Percentiles rank a stretch among this genome's conserved stretches.
phyloP scores from a whole-genome alignment of 306 rosid species.

The Glycine soja region DNA sequence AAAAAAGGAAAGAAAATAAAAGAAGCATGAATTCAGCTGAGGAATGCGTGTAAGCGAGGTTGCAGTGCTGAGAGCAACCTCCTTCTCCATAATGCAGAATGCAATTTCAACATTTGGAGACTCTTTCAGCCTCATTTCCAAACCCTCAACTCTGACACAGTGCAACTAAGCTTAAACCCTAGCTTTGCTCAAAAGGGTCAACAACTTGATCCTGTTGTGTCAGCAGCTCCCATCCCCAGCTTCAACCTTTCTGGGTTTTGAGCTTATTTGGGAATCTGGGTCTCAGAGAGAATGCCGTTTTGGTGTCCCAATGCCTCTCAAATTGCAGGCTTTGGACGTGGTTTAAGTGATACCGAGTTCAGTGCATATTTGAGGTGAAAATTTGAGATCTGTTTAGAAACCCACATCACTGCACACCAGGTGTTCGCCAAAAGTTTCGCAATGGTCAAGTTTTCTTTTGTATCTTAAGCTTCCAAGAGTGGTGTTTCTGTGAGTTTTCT shows the following conservation, averaged over 20 bases:
- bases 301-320: conserved; percentile 47
- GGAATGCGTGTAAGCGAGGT: conserved; percentile 48
- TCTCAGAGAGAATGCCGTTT: conserved; percentile 23
- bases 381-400: conserved; percentile 63
- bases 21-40: conserved; percentile 47
- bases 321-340: conserved; percentile 46
- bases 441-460: conserved; percentile 30
- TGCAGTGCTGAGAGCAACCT: conserved; percentile 45
- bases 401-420: conserved; percentile 17
- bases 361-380: conserved; percentile 44
- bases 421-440: conserved; percentile 38
- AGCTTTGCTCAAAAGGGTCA: conserved; percentile 57
- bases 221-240: conserved; percentile 35
- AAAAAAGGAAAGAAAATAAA: not conserved
- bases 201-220: conserved; percentile 39
- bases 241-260: conserved; percentile 41
- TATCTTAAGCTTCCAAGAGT: conserved; percentile 45
- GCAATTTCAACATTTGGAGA: conserved; percentile 62
- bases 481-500: conserved; percentile 35
- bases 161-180: conserved; percentile 59
- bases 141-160: not conserved
- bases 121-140: conserved; percentile 52
- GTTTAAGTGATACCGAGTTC: conserved; percentile 30
- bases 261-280: conserved; percentile 22
- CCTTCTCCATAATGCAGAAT: conserved; percentile 60